Evolutionary conservation across 1,284 basidiomycete species (phyloP).

Genomic region (Pseudozyma hubeiensis): DNA sequence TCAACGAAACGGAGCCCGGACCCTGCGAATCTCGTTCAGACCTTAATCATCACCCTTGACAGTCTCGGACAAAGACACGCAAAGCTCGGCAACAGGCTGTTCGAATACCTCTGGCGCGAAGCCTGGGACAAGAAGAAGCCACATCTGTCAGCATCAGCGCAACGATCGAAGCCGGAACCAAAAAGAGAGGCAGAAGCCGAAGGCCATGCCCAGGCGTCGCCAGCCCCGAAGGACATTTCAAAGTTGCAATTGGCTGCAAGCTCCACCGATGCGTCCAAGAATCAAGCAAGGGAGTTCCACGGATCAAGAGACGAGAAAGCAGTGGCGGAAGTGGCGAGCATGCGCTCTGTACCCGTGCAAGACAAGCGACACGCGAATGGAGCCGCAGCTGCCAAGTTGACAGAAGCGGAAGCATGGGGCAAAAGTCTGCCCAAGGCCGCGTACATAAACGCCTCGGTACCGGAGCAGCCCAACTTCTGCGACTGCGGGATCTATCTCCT

Average conservation of each 20-base stretch:
- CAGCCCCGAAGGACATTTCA: background rate
- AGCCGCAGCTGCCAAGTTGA: background rate
- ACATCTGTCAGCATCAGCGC: conserved; percentile 3
- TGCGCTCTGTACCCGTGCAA: conserved; percentile 20
- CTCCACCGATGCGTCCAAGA: background rate
- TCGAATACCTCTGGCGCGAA: conserved; percentile 80
- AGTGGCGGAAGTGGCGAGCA: background rate
- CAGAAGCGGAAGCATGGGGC: conserved; percentile 18
- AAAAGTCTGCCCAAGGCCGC: conserved; percentile 28
- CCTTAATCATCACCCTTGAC: conserved; percentile 74
- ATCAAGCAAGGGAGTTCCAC: background rate
- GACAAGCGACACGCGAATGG: conserved; percentile 8
- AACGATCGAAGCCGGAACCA: background rate
- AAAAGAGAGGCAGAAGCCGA: background rate
- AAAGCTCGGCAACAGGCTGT: conserved; percentile 76
- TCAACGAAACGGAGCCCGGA: background rate
- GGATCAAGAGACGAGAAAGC: background rate
- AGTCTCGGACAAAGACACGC: conserved; percentile 81
- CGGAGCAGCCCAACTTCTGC: conserved; percentile 82
- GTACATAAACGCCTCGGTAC: conserved; percentile 67
- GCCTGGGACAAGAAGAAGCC: conserved; percentile 80
- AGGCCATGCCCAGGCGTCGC: background rate
- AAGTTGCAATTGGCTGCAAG: background rate
- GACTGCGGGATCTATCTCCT: conserved; percentile 77
- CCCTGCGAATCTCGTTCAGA: conserved; percentile 16